Conservation (phyloP, 768 basidiomycete genomes). For the Baorangia bicolor region DNA sequence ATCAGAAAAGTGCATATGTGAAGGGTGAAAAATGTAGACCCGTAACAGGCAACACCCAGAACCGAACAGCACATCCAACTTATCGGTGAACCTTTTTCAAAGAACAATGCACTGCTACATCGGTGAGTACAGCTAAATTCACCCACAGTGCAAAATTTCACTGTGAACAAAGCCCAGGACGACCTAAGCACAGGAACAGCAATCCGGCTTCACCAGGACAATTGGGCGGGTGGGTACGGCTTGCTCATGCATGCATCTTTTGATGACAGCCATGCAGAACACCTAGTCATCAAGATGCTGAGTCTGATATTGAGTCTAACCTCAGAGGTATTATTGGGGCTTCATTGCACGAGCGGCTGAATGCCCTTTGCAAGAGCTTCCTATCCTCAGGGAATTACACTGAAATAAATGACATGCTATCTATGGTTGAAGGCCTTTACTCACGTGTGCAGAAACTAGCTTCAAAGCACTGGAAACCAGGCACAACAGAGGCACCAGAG, state of each 20-base stretch:
- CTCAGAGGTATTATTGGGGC: background rate
- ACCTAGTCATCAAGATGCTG: background rate
- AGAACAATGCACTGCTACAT: background rate
- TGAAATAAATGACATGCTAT: background rate
- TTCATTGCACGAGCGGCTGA: background rate
- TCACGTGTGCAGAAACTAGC: background rate
- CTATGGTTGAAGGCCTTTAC: background rate
- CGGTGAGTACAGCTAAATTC: background rate
- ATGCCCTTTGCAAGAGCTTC: background rate
- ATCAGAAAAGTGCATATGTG: no score
- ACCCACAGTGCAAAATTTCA: background rate
- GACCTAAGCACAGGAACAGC: background rate
- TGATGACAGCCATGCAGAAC: background rate
- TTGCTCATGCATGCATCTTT: background rate
- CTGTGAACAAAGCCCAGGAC: background rate
- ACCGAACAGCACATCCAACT: background rate
- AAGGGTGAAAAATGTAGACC: no score
- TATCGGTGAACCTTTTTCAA: background rate
- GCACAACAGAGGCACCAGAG: background rate
- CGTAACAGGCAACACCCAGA: no score
- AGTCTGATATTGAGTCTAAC: background rate
- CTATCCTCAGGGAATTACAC: background rate
- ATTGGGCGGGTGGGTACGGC: no score
- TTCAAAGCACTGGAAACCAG: background rate
- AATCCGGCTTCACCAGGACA: no score